Base-by-base conservation (phyloP, 331 rosid species). In the Pyrus hybrid region DNA sequence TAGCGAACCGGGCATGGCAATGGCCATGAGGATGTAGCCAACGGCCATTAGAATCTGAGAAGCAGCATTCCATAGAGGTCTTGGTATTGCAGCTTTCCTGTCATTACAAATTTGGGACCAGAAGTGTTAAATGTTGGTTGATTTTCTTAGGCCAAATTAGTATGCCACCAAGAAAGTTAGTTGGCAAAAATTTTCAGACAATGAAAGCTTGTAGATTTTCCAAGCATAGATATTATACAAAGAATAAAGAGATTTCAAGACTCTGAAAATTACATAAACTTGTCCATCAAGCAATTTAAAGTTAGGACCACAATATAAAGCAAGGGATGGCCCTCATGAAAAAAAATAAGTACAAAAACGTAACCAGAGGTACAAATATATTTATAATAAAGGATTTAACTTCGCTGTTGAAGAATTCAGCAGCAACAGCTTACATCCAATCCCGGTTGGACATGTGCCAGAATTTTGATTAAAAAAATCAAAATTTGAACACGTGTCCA, bases 21-120 rank as follows among this genome's bases (percentile, higher is more conserved):
- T 29, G 37, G 98, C 97, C 77, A 93, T 21, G 5, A 93, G 84
- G 20, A 84, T 33, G 83, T 89, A 93, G 4, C 98, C 98, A 3
- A 82, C 85, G 1, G 95, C 89, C 98, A 93, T 93, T 17, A 93
- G 64, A 79, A 93, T 85, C 85, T 93, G 98, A 76, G 98, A 91
- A 58, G 89, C 89, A 23, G 97, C 98, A 70, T 90, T 92, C 97
- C 97, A 90, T 18, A 90, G 69, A 23, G 91, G 87, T 67, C 96
- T 88, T 13, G 98, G 98, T 0, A 86, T 86, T 63, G 75, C 98
- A 25, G 89, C 86, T 81, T 80, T 89, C 80, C 98, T 91, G 86
- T 58, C 18, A 18, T 18, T 13, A 21, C 10, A 53, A 68, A 49
- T 21, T 23, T 0, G 10, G 18, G 28, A 30, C 56, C 25, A 72